A percentile compares a stretch with the other conserved stretches of the same genome.
Evolutionary conservation across 345 rosid species (phyloP).

Genomic region (Cardiospermum halicacabum): DNA sequence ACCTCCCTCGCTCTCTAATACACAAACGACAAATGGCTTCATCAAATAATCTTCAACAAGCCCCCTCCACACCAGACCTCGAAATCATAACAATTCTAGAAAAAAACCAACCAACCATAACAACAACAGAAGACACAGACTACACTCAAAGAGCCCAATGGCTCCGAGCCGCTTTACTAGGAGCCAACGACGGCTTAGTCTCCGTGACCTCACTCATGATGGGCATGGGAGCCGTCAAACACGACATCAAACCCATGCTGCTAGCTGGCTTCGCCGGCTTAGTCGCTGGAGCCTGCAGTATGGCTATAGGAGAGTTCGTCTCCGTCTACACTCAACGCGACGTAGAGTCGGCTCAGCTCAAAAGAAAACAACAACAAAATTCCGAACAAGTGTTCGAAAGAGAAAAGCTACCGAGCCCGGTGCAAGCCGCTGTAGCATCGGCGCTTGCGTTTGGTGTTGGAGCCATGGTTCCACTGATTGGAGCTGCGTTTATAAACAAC

Average conservation of each 20-base stretch:
- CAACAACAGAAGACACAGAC: constrained; percentile 22
- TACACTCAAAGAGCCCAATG: constrained; percentile 69
- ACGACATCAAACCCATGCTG: constrained; percentile 58
- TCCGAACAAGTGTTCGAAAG: constrained; percentile 21
- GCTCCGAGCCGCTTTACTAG: constrained; percentile 78
- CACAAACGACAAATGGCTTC: too few species aligned
- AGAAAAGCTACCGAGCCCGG: constrained; percentile 52
- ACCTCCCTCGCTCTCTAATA: neutral
- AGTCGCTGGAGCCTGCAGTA: constrained; percentile 71
- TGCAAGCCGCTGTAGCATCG: constrained; percentile 66
- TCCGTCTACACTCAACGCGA: constrained; percentile 75
- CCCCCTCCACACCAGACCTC: constrained; percentile 16
- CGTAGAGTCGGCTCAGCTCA: constrained; percentile 50
- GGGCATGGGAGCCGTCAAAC: constrained; percentile 69
- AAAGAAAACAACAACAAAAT: constrained; percentile 25
- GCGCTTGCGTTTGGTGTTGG: constrained; percentile 66
- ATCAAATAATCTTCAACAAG: constrained; percentile 10
- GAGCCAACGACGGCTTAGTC: constrained; percentile 79
- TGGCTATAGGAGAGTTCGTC: constrained; percentile 86
- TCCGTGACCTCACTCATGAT: constrained; percentile 77
- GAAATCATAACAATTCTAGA: neutral
- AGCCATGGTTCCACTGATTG: constrained; percentile 49
- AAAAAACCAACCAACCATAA: neutral
- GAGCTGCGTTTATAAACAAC: constrained; percentile 49
- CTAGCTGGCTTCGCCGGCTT: constrained; percentile 71